Evolutionary conservation across 73 alveolate species (phyloP), one percentile per base, ranked within the genome.

Genomic region (Stentor roeselii): DNA sequence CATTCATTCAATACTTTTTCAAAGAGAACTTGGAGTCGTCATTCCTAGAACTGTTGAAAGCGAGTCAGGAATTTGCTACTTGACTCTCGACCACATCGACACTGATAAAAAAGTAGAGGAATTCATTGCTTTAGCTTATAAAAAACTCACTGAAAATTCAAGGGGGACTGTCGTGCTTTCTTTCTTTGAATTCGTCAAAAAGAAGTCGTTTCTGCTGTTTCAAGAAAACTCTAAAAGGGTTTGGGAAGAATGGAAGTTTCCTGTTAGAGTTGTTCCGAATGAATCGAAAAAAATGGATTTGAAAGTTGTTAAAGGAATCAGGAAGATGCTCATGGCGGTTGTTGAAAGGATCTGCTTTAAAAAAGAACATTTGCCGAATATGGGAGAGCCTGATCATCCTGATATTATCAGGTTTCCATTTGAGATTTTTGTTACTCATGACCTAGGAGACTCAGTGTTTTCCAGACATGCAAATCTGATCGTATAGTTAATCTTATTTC

Each of bases 331-430:
- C 2, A 58, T 58, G 74, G 74, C 74, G 27, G 27, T 58, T 31
- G 27, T 58, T 2, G 74, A 58, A 31, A 58, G 74, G 74, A 58
- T 58, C 74, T 58, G 74, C 27, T n/a, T 21, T n/a, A 58, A 58
- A 58, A 58, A 58, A 58, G 74, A 58, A n/a, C 74, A 58, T 58
- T 58, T 58, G 74, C 74, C 74, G 74, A 58, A 31, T 31, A 58
- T 58, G 15, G 74, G 74, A 0, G 74, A 58, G 27, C 35, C 74
- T 58, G 74, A 58, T 2, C 35, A 58, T 58, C 74, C 74, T 1
- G 27, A n/a, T 58, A 31, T 58, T 0, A 58, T 58, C 0, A 58
- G 74, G 27, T 58, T 58, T 58, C 74, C 74, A 31, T 58, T 21
- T 58, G 74, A 58, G 27, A 58, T 58, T 58, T n/a, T n/a, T n/a